Base-by-base conservation (phyloP, 108 stramenopile species). In the Skeletonema menzelii region DNA sequence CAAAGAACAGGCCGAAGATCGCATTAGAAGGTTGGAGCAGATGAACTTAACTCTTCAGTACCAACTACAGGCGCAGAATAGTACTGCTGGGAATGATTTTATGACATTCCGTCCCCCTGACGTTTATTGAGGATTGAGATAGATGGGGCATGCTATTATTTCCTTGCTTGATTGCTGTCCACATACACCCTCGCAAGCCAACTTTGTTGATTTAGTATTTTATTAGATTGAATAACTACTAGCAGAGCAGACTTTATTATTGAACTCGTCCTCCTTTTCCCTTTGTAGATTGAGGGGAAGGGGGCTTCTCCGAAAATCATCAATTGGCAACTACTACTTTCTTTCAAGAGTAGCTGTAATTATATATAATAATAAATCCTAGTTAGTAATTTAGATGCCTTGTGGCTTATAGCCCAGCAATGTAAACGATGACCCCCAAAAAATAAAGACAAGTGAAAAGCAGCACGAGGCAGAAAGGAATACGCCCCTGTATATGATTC, bases 11-110 rank as follows among this genome's bases (percentile, higher is more conserved):
- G 90, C 94, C 0, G 87, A 88, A 35, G 89, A 88, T 24, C 79
- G 71, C 10, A 86, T 94, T 59, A 73, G 85, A 40, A 88, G 87
- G 67, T 64, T 94, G 72, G 94, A 95, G 66, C 91, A 95, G 71
- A 82, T 95, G 70, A 88, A 91, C 27, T 42, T 88, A 24, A 82
- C 86, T 17, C 83, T 95, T 14, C 87, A 84, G 40, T 92, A 91
- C 58, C 94, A 90, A 75, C 69, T 95, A 24, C 91, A 91, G 65
- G 67, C 89, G 49, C 83, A 82, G 63, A 75, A 82, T 22, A 63
- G 80, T 27, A 40, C 69, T 44, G 32, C 72, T 6, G 85, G 69
- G 59, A 92, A 92, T 72, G 91, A 91, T 58, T 91, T 91, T 60
- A 89, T 89, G 88, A 77, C 88, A 35, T 85, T 80, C 38, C 69